A percentile compares a stretch with the other conserved stretches of the same genome.
These are phyloP conservation scores for Picea engelmannii DNA, from an alignment of 83 land plant species.

Conservation along the genomic window DNA sequence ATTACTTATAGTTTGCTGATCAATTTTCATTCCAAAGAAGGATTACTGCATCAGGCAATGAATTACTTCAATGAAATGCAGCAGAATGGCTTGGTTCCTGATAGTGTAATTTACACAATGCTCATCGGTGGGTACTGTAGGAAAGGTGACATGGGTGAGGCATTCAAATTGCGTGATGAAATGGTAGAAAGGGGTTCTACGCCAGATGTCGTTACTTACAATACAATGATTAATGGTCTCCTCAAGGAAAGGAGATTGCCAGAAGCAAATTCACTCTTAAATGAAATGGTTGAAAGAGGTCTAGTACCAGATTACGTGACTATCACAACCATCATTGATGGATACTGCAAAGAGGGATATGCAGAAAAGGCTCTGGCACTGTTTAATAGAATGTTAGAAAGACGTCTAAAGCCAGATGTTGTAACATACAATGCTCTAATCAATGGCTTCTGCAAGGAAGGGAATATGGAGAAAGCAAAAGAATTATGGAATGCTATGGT, in stretches of 20 bases:
- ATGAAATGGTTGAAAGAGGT: conserved; percentile 69
- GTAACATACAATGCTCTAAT: too few species aligned
- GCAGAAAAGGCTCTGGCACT: conserved; percentile 44
- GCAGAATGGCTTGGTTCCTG: conserved; percentile 48
- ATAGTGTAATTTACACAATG: conserved; percentile 64
- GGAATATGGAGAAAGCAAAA: too few species aligned
- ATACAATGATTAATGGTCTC: conserved; percentile 62
- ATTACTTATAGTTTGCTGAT: conserved; percentile 56
- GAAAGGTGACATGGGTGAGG: conserved; percentile 47
- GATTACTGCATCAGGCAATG: conserved; percentile 41
- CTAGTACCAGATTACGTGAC: conserved; percentile 59
- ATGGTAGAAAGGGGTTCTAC: conserved; percentile 53
- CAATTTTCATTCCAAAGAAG: conserved; percentile 39
- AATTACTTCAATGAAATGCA: conserved; percentile 50
- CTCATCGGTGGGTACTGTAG: conserved; percentile 63
- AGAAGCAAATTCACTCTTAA: conserved; percentile 52
- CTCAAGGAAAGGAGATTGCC: conserved; percentile 52
- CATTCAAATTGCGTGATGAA: conserved; percentile 62
- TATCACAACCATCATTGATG: conserved; percentile 62
- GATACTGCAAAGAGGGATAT: conserved; percentile 52
- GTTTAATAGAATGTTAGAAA: conserved; percentile 49
- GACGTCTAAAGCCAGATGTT: too few species aligned
- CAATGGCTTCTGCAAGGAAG: too few species aligned
- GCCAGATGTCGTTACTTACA: conserved; percentile 69
- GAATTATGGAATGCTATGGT: too few species aligned